Evolutionary conservation across 371 early-diverging fungal genomes (phyloP).

Genomic region (Mortierella sp.): DNA sequence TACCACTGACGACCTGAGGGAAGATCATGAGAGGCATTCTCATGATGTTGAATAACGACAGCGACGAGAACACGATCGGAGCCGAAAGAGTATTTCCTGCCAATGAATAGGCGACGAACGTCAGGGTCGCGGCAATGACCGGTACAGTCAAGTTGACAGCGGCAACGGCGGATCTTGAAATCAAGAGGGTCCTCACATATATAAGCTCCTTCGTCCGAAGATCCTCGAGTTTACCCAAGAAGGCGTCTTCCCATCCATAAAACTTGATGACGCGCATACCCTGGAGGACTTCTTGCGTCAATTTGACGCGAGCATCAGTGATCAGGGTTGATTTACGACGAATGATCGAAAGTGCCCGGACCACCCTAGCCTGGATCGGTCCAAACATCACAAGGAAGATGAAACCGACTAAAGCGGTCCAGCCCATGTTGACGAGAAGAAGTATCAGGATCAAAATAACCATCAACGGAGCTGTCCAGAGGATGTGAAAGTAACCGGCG

Average conservation of each 20-base stretch:
- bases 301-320: constrained; percentile 59
- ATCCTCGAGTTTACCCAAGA: constrained; percentile 59
- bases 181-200: constrained; percentile 55
- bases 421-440: constrained; percentile 63
- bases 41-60: constrained; percentile 60
- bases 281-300: constrained; percentile 57
- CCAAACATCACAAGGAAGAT: constrained; percentile 55
- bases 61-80: constrained; percentile 55
- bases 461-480: constrained; percentile 62
- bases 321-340: constrained; percentile 56
- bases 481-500: constrained; percentile 59
- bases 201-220: constrained; percentile 70
- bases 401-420: constrained; percentile 66
- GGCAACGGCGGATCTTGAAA: constrained; percentile 53
- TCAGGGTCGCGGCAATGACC: constrained; percentile 59
- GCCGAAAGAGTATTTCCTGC: constrained; percentile 49
- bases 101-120: constrained; percentile 53
- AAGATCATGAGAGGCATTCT: constrained; percentile 79
- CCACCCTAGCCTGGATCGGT: constrained; percentile 48
- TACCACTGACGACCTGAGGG: constrained; percentile 69
- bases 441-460: constrained; percentile 60
- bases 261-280: constrained; percentile 64
- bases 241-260: constrained; percentile 69
- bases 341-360: constrained; percentile 42
- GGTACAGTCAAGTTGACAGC: constrained; percentile 64